Base-by-base conservation (phyloP, 73 alveolate species). In the Paramecium bursaria region DNA sequence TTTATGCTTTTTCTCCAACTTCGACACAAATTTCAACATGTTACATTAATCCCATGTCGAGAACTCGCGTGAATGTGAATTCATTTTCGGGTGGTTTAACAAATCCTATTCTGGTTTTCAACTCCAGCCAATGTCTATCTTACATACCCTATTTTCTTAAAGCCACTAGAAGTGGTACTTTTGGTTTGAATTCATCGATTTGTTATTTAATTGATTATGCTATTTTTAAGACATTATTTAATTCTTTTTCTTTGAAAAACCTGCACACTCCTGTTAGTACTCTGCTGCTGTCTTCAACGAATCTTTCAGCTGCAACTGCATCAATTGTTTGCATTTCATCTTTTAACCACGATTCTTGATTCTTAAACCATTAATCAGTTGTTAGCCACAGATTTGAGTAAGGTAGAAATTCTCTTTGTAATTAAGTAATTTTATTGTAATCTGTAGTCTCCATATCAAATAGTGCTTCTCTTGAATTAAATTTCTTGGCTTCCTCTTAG, bases 61-160 rank as follows among this genome's bases (percentile, higher is more conserved):
- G 86, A 22, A 97, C 98, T 54, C 93, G 75, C 3, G 98, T 96
- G 73, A 97, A 95, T 14, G 98, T 97, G 86, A 97, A 96, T 26
- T 96, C 99, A 86, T 88, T 94, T 90, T 95, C 98, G 47, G 82
- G 86, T 26, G 99, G 99, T 10, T 96, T 86, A 51, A 97, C 99
- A 80, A 96, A 95, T n/a, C 98, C 98, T 22, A 97, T 97, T 76
- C 95, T 95, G 31, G 93, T 91, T 31, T 97, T 91, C 22, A 97
- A 94, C 88, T 96, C 93, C 80, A 93, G 97, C 99, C 99, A 97
- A 93, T 97, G 99, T 76, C 99, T 87, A 44, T 97, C 99, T 75
- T 93, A 92, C 98, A 97, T 96, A 48, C 99, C 99, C 39, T 94
- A 90, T 75, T 97, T 97, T 67, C 99, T 93, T 47, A 97, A 88